Base-by-base conservation (phyloP, 83 land plant species). In the Picea abies region DNA sequence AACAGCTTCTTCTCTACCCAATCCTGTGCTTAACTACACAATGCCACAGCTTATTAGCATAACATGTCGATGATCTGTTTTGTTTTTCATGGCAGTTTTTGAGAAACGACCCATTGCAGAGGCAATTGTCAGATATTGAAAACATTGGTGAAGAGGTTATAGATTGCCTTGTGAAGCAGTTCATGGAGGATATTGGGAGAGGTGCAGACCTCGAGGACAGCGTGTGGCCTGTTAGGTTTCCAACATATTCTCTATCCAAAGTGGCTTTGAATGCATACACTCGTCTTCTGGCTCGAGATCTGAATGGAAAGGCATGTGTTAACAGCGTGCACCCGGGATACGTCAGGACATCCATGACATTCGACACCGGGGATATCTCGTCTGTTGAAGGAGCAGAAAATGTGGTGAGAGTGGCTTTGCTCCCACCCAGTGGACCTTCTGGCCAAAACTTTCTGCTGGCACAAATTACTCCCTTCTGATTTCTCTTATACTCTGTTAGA, bases 241-340 rank as follows among this genome's bases (percentile, higher is more conserved):
- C 63, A 9, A 35, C 39, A 5, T 60, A 60, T 60, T 35, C 70
- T 20, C 4, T 81, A 41, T 75, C 78, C 32, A 75, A 75, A 41
- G 49, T 41, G 56, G 78, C 78, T 10, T 12, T 75, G 78, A 75
- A 75, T 75, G 78, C 78, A 39, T 75, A 75, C 29, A 75, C 78
- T 20, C 20, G 78, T n/a, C 25, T 81, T n/a, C 8, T 81, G 49
- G 69, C 39, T 12, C 81, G 37, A 66, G 52, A 29, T 14, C 4
- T 63, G 65, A 39, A 63, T 7, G 70, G 68, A 19, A 79, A 60
- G 32, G 63, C 91, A 44, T 81, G 64, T 16, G 89, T 90, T 25
- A 93, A 93, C 76, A 82, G 92, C 78, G 93, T 90, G 41, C 83
- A 82, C 52, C 93, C 93, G 2, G 96, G 96, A 8, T 91, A 37